These are phyloP conservation scores for Psilocybe azurescens DNA, from an alignment of 768 basidiomycete genomes.

Conservation along the genomic window DNA sequence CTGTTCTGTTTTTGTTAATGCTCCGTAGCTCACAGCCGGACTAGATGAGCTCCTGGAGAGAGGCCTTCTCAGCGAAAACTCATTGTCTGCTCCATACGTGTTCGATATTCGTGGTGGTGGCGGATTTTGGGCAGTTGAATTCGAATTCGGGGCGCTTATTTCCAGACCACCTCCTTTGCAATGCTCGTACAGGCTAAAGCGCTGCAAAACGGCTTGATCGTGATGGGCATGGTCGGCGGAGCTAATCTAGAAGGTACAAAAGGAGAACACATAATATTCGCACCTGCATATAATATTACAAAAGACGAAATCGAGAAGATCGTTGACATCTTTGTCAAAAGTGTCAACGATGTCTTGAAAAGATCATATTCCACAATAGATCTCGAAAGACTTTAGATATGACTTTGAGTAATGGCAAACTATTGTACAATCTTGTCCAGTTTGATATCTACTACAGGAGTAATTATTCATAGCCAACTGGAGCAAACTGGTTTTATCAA, in stretches of 20 bases:
- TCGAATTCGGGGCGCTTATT: slow-evolving; percentile 67
- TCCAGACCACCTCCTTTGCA: slow-evolving; percentile 63
- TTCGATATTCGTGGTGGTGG: slow-evolving; percentile 88
- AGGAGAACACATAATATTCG: slow-evolving; percentile 75
- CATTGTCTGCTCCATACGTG: slow-evolving; percentile 65
- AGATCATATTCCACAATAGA: slow-evolving; percentile 35
- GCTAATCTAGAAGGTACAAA: slow-evolving; percentile 69
- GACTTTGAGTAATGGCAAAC: not conserved
- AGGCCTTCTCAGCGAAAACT: slow-evolving; percentile 58
- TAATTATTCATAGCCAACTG: not conserved
- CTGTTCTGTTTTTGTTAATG: not conserved
- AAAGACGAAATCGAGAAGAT: slow-evolving; percentile 72
- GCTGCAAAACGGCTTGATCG: slow-evolving; percentile 67
- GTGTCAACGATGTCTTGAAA: slow-evolving; percentile 66
- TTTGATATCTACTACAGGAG: not conserved
- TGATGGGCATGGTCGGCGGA: slow-evolving; percentile 79
- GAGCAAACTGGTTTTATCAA: not conserved
- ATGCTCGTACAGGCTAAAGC: slow-evolving; percentile 74
- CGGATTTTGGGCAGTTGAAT: slow-evolving; percentile 85
- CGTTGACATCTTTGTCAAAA: slow-evolving; percentile 66
- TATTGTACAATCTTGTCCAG: not conserved
- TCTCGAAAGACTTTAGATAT: not conserved
- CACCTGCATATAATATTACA: slow-evolving; percentile 83
- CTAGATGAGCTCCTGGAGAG: slow-evolving; percentile 55
- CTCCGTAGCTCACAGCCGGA: slow-evolving; percentile 2